phyloP scores from a whole-genome alignment of 257 asterid species.

The Solanum appendiculatum region DNA sequence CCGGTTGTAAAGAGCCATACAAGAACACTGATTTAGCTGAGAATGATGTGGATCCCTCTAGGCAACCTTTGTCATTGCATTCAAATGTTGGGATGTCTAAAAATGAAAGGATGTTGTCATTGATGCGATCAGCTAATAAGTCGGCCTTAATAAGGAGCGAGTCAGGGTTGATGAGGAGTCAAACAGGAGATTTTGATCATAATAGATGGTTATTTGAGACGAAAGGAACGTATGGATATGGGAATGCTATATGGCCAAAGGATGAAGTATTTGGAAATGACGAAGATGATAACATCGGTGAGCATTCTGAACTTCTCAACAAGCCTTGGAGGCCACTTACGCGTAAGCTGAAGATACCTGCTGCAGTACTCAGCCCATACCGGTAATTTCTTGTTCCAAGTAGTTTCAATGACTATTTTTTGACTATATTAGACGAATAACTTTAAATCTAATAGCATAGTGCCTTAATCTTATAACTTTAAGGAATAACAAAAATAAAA shows the following conservation, averaged over 20 bases:
- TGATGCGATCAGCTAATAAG: slow-evolving; percentile 63
- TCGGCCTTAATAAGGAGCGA: slow-evolving; percentile 49
- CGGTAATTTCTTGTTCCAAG: slow-evolving; percentile 29
- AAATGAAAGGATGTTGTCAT: slow-evolving; percentile 68
- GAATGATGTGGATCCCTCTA: slow-evolving; percentile 25
- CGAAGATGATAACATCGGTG: slow-evolving; percentile 27
- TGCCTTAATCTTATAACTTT: not conserved
- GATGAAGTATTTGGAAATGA: slow-evolving; percentile 47
- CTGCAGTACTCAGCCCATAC: slow-evolving; percentile 75
- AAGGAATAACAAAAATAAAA: not conserved
- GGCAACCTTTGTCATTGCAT: slow-evolving; percentile 47
- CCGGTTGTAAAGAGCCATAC: slow-evolving; percentile 83
- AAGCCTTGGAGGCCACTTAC: slow-evolving; percentile 92
- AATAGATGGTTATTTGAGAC: slow-evolving; percentile 79
- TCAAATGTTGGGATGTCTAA: slow-evolving; percentile 56
- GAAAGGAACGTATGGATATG: slow-evolving; percentile 85
- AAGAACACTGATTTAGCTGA: slow-evolving; percentile 49
- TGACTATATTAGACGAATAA: not conserved
- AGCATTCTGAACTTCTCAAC: slow-evolving; percentile 52
- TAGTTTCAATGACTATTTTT: not conserved
- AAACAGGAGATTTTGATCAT: slow-evolving; percentile 79
- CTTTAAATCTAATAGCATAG: not conserved
- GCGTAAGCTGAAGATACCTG: slow-evolving; percentile 72
- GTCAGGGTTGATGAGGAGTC: slow-evolving; percentile 63
- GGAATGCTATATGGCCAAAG: slow-evolving; percentile 92